Conservation (phyloP, 2,329 filamentous ascomycete species). For the Penicillium sp. region DNA sequence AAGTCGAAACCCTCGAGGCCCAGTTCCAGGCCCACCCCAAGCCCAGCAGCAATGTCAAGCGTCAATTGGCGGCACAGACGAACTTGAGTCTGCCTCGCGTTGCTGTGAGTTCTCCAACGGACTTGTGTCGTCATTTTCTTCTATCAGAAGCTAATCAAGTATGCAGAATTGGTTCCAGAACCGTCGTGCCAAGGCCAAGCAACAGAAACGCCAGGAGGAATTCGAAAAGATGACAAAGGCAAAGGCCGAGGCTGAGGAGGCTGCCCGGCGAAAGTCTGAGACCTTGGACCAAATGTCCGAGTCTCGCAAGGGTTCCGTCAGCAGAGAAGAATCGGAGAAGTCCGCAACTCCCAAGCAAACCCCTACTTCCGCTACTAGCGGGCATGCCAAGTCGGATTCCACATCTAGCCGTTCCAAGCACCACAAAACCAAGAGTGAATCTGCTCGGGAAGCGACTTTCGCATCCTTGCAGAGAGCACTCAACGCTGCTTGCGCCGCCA, state of each 20-base stretch:
- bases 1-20: constrained; percentile 52
- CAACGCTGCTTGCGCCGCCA: constrained; percentile 43
- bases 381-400: constrained; percentile 11
- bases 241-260: constrained; percentile 38
- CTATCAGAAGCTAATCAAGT: constrained; percentile 4
- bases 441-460: constrained; percentile 44
- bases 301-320: constrained; percentile 20
- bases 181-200: constrained; percentile 54
- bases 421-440: constrained; percentile 40
- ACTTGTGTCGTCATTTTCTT: background rate
- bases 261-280: constrained; percentile 34
- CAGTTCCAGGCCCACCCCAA: constrained; percentile 54
- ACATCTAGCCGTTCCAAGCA: constrained; percentile 29
- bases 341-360: constrained; percentile 30
- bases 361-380: constrained; percentile 17
- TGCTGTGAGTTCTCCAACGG: constrained; percentile 41
- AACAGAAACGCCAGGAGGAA: constrained; percentile 52
- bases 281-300: constrained; percentile 25
- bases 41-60: constrained; percentile 53
- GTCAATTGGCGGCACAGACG: constrained; percentile 50
- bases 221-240: constrained; percentile 48
- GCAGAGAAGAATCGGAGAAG: constrained; percentile 27
- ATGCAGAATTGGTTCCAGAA: constrained; percentile 56
- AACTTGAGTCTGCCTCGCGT: constrained; percentile 52
- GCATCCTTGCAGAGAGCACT: constrained; percentile 48